phyloP scores from a whole-genome alignment of 2,329 filamentous ascomycete genomes.

The Capronia americana region DNA sequence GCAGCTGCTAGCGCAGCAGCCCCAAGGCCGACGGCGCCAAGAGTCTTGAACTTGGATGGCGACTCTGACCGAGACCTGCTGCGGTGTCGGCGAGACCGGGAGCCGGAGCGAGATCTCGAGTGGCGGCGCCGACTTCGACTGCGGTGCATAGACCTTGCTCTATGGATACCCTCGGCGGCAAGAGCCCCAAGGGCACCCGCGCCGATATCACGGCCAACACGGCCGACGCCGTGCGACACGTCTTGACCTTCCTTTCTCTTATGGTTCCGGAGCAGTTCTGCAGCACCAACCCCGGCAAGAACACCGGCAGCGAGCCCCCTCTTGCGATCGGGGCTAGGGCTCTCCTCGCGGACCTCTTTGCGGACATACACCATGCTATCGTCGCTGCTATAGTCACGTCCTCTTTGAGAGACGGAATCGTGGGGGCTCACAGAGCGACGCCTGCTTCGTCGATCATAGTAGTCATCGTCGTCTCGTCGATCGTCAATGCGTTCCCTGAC shows the following conservation, averaged over 20 bases:
- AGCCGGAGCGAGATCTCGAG: constrained; percentile 43
- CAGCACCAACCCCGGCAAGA: constrained; percentile 65
- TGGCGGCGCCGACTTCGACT: constrained; percentile 52
- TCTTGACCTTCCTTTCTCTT: constrained; percentile 63
- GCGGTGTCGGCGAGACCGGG: constrained; percentile 44
- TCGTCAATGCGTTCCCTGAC: constrained; percentile 39
- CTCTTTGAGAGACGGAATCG: constrained; percentile 60
- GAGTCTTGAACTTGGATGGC: constrained; percentile 56
- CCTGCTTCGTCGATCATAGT: constrained; percentile 65
- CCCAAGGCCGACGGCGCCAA: constrained; percentile 60
- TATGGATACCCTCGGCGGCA: constrained; percentile 63
- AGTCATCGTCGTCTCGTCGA: constrained; percentile 66
- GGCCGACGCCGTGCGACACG: constrained; percentile 58
- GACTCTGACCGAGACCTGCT: constrained; percentile 40
- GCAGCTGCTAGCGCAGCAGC: constrained; percentile 67
- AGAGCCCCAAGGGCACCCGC: constrained; percentile 67
- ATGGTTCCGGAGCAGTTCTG: constrained; percentile 65
- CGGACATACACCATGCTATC: constrained; percentile 67
- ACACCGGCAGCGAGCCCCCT: constrained; percentile 69
- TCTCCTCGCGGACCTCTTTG: constrained; percentile 50
- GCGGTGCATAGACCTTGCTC: constrained; percentile 57
- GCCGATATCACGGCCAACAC: constrained; percentile 59
- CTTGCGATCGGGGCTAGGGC: constrained; percentile 54
- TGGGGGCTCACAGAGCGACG: constrained; percentile 58
- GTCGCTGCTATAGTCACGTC: constrained; percentile 62